These are phyloP conservation scores for Boletus edulis DNA, from an alignment of 768 basidiomycete species.

Conservation along the genomic window DNA sequence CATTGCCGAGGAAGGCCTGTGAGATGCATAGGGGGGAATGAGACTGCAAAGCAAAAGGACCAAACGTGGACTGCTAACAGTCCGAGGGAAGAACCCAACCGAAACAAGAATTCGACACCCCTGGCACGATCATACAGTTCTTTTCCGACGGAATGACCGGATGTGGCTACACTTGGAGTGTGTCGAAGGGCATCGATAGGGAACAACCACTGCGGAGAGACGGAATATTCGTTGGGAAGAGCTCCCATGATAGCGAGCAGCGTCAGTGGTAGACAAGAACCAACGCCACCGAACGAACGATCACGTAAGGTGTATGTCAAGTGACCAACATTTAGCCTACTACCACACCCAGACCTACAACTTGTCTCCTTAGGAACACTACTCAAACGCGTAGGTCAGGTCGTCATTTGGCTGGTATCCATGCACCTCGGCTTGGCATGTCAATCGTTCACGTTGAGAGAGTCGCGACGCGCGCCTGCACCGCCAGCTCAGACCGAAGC, in stretches of 20 bases:
- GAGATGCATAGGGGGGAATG: constrained; percentile 11
- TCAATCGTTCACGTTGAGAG: neutral
- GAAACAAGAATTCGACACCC: constrained; percentile 84
- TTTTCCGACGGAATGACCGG: constrained; percentile 50
- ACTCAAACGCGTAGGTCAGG: no score
- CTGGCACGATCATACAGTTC: constrained; percentile 78
- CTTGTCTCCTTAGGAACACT: constrained; percentile 3
- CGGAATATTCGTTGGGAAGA: constrained; percentile 22
- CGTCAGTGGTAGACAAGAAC: constrained; percentile 7
- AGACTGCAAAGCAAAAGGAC: constrained; percentile 8
- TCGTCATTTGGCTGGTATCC: neutral
- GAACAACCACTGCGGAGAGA: constrained; percentile 69
- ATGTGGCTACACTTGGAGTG: constrained; percentile 55
- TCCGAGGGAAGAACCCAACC: constrained; percentile 71
- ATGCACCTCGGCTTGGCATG: neutral
- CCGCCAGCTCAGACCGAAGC: constrained; percentile 21
- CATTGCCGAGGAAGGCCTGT: constrained; percentile 76
- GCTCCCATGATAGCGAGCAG: constrained; percentile 19
- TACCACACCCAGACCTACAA: no score
- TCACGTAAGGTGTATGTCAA: constrained; percentile 22
- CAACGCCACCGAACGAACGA: constrained; percentile 23
- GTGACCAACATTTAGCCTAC: no score
- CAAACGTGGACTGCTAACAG: constrained; percentile 51
- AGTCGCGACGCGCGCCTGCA: constrained; percentile 2
- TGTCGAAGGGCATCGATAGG: constrained; percentile 52